Evolutionary conservation across 768 basidiomycete genomes (phyloP).

Genomic region (Rhodotorula taiwanensis): DNA sequence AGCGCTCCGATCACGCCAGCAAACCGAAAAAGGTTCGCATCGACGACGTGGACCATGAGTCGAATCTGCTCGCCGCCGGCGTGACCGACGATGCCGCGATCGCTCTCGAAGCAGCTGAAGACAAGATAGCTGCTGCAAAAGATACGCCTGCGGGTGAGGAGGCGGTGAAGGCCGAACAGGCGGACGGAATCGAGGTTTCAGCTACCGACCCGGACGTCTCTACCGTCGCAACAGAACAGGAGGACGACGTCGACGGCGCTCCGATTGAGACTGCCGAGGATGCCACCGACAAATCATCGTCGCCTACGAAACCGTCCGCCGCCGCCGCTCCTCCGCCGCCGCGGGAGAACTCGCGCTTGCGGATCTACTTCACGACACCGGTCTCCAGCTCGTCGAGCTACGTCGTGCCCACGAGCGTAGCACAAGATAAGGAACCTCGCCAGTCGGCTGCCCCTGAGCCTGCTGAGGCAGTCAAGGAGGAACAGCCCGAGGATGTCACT

Average conservation of each 20-base stretch:
- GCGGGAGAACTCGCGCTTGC: conserved; percentile 45
- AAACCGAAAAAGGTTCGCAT: conserved; percentile 32
- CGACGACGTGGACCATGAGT: neutral
- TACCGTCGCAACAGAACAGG: neutral
- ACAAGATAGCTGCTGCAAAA: too few species aligned
- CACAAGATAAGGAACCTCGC: too few species aligned
- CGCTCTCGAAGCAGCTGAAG: too few species aligned
- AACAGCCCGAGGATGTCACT: too few species aligned
- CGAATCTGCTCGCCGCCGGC: too few species aligned
- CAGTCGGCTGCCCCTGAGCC: too few species aligned
- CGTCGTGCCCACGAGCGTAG: neutral
- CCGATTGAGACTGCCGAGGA: neutral
- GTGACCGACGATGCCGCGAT: too few species aligned
- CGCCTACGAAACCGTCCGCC: neutral
- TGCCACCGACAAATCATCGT: neutral
- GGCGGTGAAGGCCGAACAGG: neutral
- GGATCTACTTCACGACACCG: conserved; percentile 49
- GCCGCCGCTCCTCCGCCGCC: conserved; percentile 12
- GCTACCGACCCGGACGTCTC: neutral
- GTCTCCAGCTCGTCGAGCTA: conserved; percentile 15
- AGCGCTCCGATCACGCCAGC: conserved; percentile 3
- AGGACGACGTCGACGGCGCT: conserved; percentile 3
- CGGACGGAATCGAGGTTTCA: neutral
- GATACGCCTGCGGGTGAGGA: neutral
- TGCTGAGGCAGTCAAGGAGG: too few species aligned